phyloP scores from a whole-genome alignment of 192 early-diverging fungal species.

The Podila epigama region DNA sequence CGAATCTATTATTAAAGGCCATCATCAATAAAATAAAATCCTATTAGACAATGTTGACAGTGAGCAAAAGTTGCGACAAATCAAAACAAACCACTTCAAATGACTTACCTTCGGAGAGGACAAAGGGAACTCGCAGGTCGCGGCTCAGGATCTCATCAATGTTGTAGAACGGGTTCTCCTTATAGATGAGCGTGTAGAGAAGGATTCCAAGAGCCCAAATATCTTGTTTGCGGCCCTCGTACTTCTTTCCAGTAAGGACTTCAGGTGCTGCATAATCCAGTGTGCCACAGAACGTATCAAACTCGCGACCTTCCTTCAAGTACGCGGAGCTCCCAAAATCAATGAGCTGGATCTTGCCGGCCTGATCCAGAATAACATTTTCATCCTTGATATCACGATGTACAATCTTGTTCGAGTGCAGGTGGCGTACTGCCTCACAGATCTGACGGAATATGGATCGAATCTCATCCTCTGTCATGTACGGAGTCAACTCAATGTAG shows the following conservation, averaged over 20 bases:
- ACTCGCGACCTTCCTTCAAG: constrained; percentile 59
- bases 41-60: not conserved
- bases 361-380: constrained; percentile 78
- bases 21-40: not conserved
- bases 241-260: constrained; percentile 66
- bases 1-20: constrained; percentile 38
- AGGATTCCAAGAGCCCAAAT: constrained; percentile 85
- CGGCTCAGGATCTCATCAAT: constrained; percentile 68
- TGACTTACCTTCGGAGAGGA: constrained; percentile 59
- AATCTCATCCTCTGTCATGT: constrained; percentile 63
- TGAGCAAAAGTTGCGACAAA: not conserved
- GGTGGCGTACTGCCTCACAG: constrained; percentile 61
- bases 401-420: constrained; percentile 71
- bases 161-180: constrained; percentile 78
- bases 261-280: constrained; percentile 82
- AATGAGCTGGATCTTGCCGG: constrained; percentile 71
- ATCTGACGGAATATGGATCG: constrained; percentile 66
- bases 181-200: constrained; percentile 75
- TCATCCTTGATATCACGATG: constrained; percentile 93
- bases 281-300: constrained; percentile 79
- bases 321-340: constrained; percentile 84
- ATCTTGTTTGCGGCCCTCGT: constrained; percentile 81
- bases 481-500: constrained; percentile 68
- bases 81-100: constrained; percentile 3
- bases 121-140: constrained; percentile 63